Evolutionary conservation across 2,329 filamentous ascomycete genomes (phyloP).

Genomic region (Talaromyces pinophilus): DNA sequence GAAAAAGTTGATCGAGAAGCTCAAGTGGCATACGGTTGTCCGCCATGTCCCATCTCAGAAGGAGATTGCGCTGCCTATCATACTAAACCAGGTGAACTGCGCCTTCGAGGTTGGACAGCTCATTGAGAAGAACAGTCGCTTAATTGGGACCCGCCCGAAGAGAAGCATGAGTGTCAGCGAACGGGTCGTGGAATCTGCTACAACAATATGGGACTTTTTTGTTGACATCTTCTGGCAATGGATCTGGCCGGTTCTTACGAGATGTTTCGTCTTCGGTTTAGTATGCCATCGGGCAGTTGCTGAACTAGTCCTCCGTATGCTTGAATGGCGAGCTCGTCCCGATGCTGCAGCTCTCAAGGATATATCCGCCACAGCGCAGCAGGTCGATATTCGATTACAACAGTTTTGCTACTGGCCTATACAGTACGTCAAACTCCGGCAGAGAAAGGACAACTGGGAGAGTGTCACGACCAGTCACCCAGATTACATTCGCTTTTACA

Average conservation of each 20-base stretch:
- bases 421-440: conserved; percentile 89
- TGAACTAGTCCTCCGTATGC: conserved; percentile 72
- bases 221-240: conserved; percentile 71
- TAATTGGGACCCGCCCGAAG: conserved; percentile 78
- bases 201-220: conserved; percentile 76
- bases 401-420: conserved; percentile 99
- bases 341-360: conserved; percentile 87
- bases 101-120: conserved; percentile 84
- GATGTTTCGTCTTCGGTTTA: conserved; percentile 73
- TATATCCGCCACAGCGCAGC: conserved; percentile 92
- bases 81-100: conserved; percentile 95
- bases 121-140: conserved; percentile 84
- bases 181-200: conserved; percentile 88
- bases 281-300: conserved; percentile 78
- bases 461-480: conserved; percentile 94
- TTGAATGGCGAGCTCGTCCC: conserved; percentile 82
- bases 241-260: conserved; percentile 73
- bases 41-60: conserved; percentile 75
- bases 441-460: conserved; percentile 87
- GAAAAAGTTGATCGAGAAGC: conserved; percentile 74
- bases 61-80: conserved; percentile 75
- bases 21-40: conserved; percentile 83
- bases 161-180: conserved; percentile 90
- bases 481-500: conserved; percentile 98
- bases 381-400: conserved; percentile 93